A percentile compares a stretch with the other conserved stretches of the same genome.
These are phyloP conservation scores for Bondarzewia mesenterica DNA, from an alignment of 1,284 basidiomycete species.

Conservation along the genomic window DNA sequence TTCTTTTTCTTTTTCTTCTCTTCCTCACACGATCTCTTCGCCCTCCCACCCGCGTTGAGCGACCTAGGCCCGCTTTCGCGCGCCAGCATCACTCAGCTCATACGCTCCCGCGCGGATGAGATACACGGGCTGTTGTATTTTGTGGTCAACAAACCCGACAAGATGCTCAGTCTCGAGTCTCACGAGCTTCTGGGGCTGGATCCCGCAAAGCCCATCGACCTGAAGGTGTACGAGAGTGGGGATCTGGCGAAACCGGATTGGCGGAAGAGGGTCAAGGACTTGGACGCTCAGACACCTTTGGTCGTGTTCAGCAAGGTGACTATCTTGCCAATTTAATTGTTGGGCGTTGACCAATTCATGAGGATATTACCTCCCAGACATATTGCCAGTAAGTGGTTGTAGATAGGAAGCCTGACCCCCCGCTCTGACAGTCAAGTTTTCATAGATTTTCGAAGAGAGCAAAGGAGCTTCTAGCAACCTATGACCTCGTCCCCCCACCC, in stretches of 20 bases:
- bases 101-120: conserved; percentile 29
- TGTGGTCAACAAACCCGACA: conserved; percentile 32
- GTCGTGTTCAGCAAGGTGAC: conserved; percentile 76
- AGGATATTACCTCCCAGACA: conserved; percentile 39
- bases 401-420: background rate
- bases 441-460: conserved; percentile 49
- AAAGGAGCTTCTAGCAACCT: conserved; percentile 59
- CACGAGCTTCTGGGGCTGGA: conserved; percentile 28
- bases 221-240: conserved; percentile 40
- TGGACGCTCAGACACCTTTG: conserved; percentile 52
- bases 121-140: conserved; percentile 62
- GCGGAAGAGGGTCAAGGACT: conserved; percentile 32
- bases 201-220: conserved; percentile 34
- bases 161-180: conserved; percentile 29
- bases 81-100: conserved; percentile 9
- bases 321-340: background rate
- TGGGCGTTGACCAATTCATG: background rate
- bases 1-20: conserved; percentile 21
- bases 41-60: conserved; percentile 23
- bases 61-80: conserved; percentile 14
- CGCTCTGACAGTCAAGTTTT: background rate
- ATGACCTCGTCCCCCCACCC: conserved; percentile 61
- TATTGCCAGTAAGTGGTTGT: conserved; percentile 58
- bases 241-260: conserved; percentile 30
- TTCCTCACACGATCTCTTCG: conserved; percentile 15